phyloP scores from a whole-genome alignment of 2,329 filamentous ascomycete species.

The Lasiodiplodia gonubiensis region DNA sequence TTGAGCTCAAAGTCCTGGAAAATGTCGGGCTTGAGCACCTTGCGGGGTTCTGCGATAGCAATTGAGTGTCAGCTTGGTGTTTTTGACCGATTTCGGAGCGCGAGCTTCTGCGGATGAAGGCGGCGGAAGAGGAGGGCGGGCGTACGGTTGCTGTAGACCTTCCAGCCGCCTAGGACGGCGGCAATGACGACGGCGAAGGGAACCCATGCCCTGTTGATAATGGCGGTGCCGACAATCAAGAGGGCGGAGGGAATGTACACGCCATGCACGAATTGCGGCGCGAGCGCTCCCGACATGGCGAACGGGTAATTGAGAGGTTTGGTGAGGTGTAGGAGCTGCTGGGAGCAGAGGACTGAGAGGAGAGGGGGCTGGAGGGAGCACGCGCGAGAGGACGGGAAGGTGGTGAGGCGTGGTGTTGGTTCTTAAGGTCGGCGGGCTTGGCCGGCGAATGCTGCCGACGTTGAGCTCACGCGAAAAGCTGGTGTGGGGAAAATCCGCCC shows the following conservation, averaged over 20 bases:
- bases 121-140: background rate
- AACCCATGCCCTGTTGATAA: conserved; percentile 75
- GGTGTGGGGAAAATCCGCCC: conserved; percentile 23
- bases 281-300: conserved; percentile 35
- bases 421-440: conserved; percentile 7
- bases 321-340: background rate
- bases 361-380: background rate
- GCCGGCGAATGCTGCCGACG: conserved; percentile 10
- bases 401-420: background rate
- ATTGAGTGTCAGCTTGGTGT: background rate
- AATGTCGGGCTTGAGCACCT: conserved; percentile 81
- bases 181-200: conserved; percentile 73
- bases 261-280: conserved; percentile 73
- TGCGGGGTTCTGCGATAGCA: conserved; percentile 67
- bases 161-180: conserved; percentile 69
- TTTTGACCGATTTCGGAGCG: conserved; percentile 16
- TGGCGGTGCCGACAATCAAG: conserved; percentile 74
- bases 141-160: conserved; percentile 75
- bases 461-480: conserved; percentile 24
- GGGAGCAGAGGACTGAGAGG: background rate
- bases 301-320: background rate
- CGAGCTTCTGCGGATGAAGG: background rate
- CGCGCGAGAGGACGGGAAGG: background rate
- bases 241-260: conserved; percentile 84
- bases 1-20: conserved; percentile 94